Conservation (phyloP, 768 basidiomycete species). For the Hericium coralloides region DNA sequence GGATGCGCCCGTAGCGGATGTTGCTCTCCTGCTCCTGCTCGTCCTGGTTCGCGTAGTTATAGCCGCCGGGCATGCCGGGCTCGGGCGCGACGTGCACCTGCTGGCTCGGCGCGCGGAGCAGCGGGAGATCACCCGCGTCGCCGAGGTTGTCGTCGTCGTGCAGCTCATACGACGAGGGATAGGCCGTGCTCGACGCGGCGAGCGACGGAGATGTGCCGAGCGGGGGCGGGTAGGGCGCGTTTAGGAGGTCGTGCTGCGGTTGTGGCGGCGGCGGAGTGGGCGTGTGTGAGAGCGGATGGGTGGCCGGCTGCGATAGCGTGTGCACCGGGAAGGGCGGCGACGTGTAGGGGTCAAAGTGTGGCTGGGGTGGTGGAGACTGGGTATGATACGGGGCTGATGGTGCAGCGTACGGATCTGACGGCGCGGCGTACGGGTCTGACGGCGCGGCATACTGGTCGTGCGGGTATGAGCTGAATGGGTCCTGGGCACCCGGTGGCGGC, state of each 20-base stretch:
- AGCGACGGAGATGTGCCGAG: conserved; percentile 11
- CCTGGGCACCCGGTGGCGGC: conserved; percentile 10
- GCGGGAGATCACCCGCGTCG: conserved; percentile 60
- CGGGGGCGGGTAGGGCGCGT: conserved; percentile 13
- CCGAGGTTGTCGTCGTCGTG: conserved; percentile 29
- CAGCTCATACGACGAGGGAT: conserved; percentile 34
- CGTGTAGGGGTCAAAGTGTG: conserved; percentile 9
- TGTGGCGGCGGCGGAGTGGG: neutral
- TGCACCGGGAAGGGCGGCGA: conserved; percentile 6
- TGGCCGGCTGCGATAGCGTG: conserved; percentile 5
- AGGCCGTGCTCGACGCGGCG: conserved; percentile 13
- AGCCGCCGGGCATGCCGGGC: conserved; percentile 33
- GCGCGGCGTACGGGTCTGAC: conserved; percentile 13
- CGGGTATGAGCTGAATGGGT: conserved; percentile 14
- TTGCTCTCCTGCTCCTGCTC: conserved; percentile 34
- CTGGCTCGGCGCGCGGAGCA: conserved; percentile 29
- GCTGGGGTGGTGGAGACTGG: conserved; percentile 18
- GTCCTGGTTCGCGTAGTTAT: conserved; percentile 25
- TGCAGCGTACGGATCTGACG: conserved; percentile 7
- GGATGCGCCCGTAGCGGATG: conserved; percentile 84
- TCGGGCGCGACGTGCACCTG: conserved; percentile 10
- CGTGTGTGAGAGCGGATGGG: neutral
- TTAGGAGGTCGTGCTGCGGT: conserved; percentile 8
- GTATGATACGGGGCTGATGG: conserved; percentile 10
- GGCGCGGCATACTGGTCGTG: conserved; percentile 15